These are phyloP conservation scores for Cyclaneusma minus DNA, from an alignment of 2,329 filamentous ascomycete genomes.

Conservation along the genomic window DNA sequence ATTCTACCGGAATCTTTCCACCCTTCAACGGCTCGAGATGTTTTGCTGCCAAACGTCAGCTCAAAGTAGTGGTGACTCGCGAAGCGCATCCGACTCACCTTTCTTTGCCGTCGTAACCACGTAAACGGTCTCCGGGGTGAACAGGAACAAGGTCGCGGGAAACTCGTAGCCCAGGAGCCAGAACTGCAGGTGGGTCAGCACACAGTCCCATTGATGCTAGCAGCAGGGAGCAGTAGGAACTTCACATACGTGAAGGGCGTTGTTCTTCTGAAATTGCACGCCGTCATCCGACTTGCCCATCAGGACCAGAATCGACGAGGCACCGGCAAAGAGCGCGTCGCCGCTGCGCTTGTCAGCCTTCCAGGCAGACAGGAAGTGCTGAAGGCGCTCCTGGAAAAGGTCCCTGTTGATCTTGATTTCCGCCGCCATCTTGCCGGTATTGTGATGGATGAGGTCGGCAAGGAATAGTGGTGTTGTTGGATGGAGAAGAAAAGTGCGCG, in stretches of 20 bases:
- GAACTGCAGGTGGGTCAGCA: constrained; percentile 42
- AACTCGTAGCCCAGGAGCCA: constrained; percentile 99
- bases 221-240: background rate
- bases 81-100: constrained; percentile 35
- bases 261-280: constrained; percentile 84
- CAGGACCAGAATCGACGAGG: constrained; percentile 70
- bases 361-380: constrained; percentile 79
- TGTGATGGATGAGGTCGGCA: constrained; percentile 27
- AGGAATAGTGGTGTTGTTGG: too few species aligned
- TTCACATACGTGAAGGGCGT: constrained; percentile 74
- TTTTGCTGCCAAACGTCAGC: constrained; percentile 48
- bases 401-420: constrained; percentile 94
- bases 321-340: constrained; percentile 74
- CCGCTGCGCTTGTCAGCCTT: constrained; percentile 87
- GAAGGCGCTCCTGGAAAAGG: constrained; percentile 85
- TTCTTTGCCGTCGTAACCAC: constrained; percentile 96
- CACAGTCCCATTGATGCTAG: constrained; percentile 5
- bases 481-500: too few species aligned
- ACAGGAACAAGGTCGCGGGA: constrained; percentile 83
- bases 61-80: constrained; percentile 1
- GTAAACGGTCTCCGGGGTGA: constrained; percentile 77
- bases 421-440: too few species aligned
- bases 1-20: constrained; percentile 82
- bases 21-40: constrained; percentile 85
- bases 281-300: constrained; percentile 92